Percentiles rank a stretch among this genome's conserved stretches.
phyloP scores from a whole-genome alignment of 176 grass and related monocot genomes.

The Oropetium thomaeum region DNA sequence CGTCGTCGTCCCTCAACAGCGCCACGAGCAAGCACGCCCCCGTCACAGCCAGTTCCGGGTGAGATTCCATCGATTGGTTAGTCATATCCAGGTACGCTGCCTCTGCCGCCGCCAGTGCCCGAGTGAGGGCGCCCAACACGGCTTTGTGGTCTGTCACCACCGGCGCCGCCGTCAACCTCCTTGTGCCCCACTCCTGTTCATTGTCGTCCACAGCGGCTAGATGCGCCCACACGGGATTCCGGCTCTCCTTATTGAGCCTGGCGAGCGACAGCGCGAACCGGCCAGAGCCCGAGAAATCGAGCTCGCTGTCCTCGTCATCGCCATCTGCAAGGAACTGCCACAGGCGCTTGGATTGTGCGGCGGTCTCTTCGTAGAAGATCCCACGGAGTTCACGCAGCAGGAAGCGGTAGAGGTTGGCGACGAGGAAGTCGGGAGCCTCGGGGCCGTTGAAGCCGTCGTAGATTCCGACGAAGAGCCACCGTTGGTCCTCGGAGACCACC shows the following conservation, averaged over 20 bases:
- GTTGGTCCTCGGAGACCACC: slow-evolving; percentile 86
- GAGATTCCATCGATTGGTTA: slow-evolving; percentile 56
- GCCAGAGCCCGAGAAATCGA: slow-evolving; percentile 72
- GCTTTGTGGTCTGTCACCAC: slow-evolving; percentile 50
- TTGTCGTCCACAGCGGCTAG: slow-evolving; percentile 34
- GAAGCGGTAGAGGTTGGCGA: slow-evolving; percentile 70
- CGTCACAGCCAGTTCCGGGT: slow-evolving; percentile 82
- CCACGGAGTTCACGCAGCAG: slow-evolving; percentile 64
- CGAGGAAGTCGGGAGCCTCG: slow-evolving; percentile 88
- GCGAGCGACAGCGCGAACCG: slow-evolving; percentile 72
- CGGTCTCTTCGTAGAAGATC: slow-evolving; percentile 60
- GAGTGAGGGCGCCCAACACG: slow-evolving; percentile 68
- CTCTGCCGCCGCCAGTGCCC: slow-evolving; percentile 54
- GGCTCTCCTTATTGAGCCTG: slow-evolving; percentile 52
- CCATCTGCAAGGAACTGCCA: slow-evolving; percentile 80
- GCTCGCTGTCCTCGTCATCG: slow-evolving; percentile 53
- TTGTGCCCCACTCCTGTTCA: slow-evolving; percentile 38
- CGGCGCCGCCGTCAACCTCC: slow-evolving; percentile 30
- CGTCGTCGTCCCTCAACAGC: slow-evolving; percentile 75
- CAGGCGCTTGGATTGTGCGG: slow-evolving; percentile 40
- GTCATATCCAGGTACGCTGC: slow-evolving; percentile 74
- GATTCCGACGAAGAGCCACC: slow-evolving; percentile 93
- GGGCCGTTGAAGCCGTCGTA: slow-evolving; percentile 96
- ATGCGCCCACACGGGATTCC: slow-evolving; percentile 44
- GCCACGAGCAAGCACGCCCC: slow-evolving; percentile 82